These are phyloP conservation scores for Cytidiella melzeri DNA, from an alignment of 768 basidiomycete species.

Conservation along the genomic window DNA sequence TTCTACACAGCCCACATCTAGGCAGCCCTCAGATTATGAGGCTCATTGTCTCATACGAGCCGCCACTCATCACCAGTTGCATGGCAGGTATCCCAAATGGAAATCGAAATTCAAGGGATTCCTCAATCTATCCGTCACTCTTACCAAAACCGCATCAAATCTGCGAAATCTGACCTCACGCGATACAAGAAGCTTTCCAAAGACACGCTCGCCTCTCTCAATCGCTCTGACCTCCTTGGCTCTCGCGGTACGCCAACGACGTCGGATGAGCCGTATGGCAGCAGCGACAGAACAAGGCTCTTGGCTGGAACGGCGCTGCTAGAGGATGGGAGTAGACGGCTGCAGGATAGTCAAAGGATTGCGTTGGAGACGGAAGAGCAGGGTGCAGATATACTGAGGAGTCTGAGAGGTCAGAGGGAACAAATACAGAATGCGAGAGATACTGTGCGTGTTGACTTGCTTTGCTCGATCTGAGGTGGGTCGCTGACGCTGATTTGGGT, in stretches of 20 bases:
- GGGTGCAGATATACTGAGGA: slow-evolving; percentile 86
- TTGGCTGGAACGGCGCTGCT: slow-evolving; percentile 73
- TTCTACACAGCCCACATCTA: too few relatives aligned
- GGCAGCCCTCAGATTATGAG: too few relatives aligned
- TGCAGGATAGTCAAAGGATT: slow-evolving; percentile 87
- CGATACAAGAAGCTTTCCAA: slow-evolving; percentile 78
- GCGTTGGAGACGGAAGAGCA: slow-evolving; percentile 96
- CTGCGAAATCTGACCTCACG: slow-evolving; percentile 68
- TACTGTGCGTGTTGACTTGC: slow-evolving; percentile 48
- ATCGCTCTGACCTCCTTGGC: slow-evolving; percentile 72
- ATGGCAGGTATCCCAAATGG: slow-evolving; percentile 93
- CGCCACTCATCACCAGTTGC: too few relatives aligned
- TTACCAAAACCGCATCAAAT: slow-evolving; percentile 69
- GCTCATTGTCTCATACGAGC: too few relatives aligned
- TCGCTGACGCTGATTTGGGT: too few relatives aligned
- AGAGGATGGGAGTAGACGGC: slow-evolving; percentile 76
- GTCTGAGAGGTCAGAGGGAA: slow-evolving; percentile 82
- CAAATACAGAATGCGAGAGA: slow-evolving; percentile 91
- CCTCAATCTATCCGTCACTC: slow-evolving; percentile 76
- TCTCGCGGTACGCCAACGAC: slow-evolving; percentile 36
- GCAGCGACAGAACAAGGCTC: slow-evolving; percentile 70
- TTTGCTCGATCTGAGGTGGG: neutral
- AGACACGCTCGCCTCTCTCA: slow-evolving; percentile 61
- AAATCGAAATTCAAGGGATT: slow-evolving; percentile 94
- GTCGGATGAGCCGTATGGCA: slow-evolving; percentile 80